A percentile compares a stretch with the other conserved stretches of the same genome.
Conservation (phyloP, 805 yeast species). For the Torulaspora gathmanii region DNA sequence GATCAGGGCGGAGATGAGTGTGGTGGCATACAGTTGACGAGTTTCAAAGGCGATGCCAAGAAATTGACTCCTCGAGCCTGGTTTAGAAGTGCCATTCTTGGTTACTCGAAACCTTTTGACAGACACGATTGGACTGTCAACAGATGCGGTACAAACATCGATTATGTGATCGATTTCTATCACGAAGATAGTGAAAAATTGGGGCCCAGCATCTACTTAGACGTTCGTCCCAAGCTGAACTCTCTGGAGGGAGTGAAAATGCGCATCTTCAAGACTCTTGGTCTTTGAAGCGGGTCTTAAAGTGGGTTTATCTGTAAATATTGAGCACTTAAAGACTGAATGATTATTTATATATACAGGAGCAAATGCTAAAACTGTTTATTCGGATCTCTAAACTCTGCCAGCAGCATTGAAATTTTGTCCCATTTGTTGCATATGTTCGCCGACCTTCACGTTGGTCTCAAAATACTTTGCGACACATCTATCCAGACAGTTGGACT, state of each 20-base stretch:
- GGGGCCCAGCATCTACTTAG: conserved; percentile 66
- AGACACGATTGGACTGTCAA: conserved; percentile 92
- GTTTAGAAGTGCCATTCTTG: conserved; percentile 53
- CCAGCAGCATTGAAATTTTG: conserved; percentile 39
- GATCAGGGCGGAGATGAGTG: conserved; percentile 55
- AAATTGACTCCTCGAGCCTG: conserved; percentile 87
- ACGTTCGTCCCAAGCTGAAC: conserved; percentile 89
- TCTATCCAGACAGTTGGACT: conserved; percentile 86
- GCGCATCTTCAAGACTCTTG: conserved; percentile 61
- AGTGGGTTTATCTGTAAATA: conserved; percentile 6
- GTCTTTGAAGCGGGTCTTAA: conserved; percentile 32
- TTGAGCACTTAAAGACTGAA: not conserved
- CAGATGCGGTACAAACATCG: conserved; percentile 77
- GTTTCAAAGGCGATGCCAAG: conserved; percentile 84
- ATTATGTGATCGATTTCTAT: conserved; percentile 92
- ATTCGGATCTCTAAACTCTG: conserved; percentile 19
- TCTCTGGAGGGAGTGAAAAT: conserved; percentile 73
- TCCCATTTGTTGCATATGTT: conserved; percentile 55
- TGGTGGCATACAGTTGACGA: conserved; percentile 80
- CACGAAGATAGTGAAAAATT: conserved; percentile 30
- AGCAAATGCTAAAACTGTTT: conserved; percentile 1
- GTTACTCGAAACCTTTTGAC: conserved; percentile 81
- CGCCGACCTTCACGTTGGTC: conserved; percentile 92
- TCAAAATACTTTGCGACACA: conserved; percentile 95
- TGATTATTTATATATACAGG: conserved; percentile 14